Evolutionary conservation across 1,139 yeast genomes (phyloP).

Genomic region (Cylindricascospora bacillispora): DNA sequence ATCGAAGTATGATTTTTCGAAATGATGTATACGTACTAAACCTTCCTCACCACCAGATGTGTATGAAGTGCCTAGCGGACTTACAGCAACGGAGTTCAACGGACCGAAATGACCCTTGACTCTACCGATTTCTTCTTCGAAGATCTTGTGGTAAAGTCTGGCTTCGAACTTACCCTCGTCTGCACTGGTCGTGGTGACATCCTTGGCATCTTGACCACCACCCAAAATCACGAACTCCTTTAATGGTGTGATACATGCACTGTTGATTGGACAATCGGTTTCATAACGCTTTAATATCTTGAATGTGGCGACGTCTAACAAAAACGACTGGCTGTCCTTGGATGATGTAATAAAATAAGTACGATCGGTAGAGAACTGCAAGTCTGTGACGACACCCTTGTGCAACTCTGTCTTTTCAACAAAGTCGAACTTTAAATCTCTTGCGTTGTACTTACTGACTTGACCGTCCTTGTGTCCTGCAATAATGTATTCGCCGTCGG

Average conservation of each 20-base stretch:
- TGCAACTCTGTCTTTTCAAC: conserved; percentile 51
- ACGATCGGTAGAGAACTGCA: conserved; percentile 79
- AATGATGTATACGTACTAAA: conserved; percentile 83
- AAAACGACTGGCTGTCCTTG: conserved; percentile 78
- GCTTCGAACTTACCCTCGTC: conserved; percentile 97
- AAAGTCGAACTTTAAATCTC: conserved; percentile 48
- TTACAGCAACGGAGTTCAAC: conserved; percentile 82
- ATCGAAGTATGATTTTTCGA: conserved; percentile 84
- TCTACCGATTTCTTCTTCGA: conserved; percentile 92
- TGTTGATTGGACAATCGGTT: conserved; percentile 90
- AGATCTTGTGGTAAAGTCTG: conserved; percentile 87
- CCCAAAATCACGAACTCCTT: conserved; percentile 90
- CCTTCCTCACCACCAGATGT: conserved; percentile 99
- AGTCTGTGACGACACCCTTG: conserved; percentile 69
- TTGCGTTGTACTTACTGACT: conserved; percentile 67
- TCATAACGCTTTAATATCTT: conserved; percentile 60
- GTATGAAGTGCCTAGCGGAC: conserved; percentile 87
- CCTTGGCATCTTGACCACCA: conserved; percentile 99
- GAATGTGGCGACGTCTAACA: conserved; percentile 68
- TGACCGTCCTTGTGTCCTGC: conserved; percentile 85
- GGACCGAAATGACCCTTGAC: conserved; percentile 99
- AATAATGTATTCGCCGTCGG: conserved; percentile 57
- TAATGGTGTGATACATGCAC: conserved; percentile 86
- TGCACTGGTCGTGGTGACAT: conserved; percentile 91
- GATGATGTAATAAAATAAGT: conserved; percentile 88